Conservation (phyloP, 306 rosid species). For the Prosopis cineraria region DNA sequence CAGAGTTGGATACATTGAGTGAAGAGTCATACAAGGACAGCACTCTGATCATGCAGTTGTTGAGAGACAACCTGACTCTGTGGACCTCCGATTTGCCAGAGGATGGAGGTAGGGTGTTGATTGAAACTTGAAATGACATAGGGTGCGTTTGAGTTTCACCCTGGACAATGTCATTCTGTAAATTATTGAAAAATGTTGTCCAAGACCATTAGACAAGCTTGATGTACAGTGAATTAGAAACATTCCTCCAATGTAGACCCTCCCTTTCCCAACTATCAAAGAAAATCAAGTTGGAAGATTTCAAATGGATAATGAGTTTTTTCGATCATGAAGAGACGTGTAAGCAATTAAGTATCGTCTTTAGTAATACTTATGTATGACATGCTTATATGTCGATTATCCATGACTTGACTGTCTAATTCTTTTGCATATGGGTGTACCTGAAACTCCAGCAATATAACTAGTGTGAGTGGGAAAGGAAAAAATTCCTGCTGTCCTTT, state of each 20-base stretch:
- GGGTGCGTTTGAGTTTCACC: slow-evolving; percentile 13
- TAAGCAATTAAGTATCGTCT: neutral
- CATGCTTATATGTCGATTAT: neutral
- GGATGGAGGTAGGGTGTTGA: slow-evolving; percentile 79
- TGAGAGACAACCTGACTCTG: slow-evolving; percentile 98
- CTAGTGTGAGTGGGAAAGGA: neutral
- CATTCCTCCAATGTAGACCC: neutral
- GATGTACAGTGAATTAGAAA: slow-evolving; percentile 19
- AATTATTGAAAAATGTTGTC: slow-evolving; percentile 28
- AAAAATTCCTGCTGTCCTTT: neutral
- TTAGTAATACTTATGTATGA: neutral
- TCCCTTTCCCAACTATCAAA: slow-evolving; percentile 15
- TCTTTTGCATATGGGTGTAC: neutral
- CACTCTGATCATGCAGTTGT: slow-evolving; percentile 95
- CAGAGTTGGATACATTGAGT: slow-evolving; percentile 97
- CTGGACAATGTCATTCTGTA: neutral
- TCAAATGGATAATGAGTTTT: neutral
- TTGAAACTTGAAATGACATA: slow-evolving; percentile 1
- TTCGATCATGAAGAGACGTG: neutral
- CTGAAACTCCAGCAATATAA: neutral
- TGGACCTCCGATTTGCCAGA: slow-evolving; percentile 99
- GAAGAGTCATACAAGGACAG: slow-evolving; percentile 99
- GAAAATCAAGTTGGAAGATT: slow-evolving; percentile 24
- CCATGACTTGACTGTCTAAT: neutral
- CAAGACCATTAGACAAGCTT: neutral